phyloP scores from a whole-genome alignment of 257 asterid species.

The Penstemon eatonii region DNA sequence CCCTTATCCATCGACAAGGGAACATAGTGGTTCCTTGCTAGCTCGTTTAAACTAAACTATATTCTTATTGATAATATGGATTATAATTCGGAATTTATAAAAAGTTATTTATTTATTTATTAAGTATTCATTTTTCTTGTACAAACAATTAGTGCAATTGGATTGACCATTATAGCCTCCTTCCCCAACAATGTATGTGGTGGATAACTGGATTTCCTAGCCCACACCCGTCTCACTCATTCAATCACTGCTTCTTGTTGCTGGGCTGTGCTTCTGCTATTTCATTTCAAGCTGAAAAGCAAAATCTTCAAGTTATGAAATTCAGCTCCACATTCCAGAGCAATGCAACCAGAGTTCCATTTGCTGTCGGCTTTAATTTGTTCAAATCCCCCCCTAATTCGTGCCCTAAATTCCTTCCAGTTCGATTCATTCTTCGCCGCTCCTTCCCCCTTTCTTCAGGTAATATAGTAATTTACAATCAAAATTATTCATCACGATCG shows the following conservation, averaged over 20 bases:
- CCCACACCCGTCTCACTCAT: not conserved
- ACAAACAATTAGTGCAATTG: not conserved
- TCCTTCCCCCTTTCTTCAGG: slow-evolving; percentile 45
- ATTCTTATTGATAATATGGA: not conserved
- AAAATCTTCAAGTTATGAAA: slow-evolving; percentile 45
- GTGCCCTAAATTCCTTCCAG: slow-evolving; percentile 40
- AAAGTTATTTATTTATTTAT: not conserved
- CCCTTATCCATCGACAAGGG: no score
- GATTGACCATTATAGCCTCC: slow-evolving; percentile 21
- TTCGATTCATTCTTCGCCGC: slow-evolving; percentile 42
- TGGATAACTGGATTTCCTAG: slow-evolving; percentile 8
- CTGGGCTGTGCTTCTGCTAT: not conserved
- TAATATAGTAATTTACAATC: slow-evolving; percentile 5
- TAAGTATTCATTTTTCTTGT: not conserved
- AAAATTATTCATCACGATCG: not conserved
- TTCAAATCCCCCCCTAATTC: slow-evolving; percentile 37
- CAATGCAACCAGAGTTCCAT: slow-evolving; percentile 38
- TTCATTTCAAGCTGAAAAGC: not conserved
- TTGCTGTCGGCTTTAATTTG: slow-evolving; percentile 33
- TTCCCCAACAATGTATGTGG: not conserved
- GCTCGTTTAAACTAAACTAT: no score
- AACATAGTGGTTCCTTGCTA: no score
- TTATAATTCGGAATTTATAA: not conserved
- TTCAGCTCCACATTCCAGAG: slow-evolving; percentile 46
- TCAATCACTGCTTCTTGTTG: no score